Evolutionary conservation across 495 filamentous ascomycete genomes (phyloP), one percentile per base, ranked within the genome.

Genomic region (Annulohypoxylon nitens): DNA sequence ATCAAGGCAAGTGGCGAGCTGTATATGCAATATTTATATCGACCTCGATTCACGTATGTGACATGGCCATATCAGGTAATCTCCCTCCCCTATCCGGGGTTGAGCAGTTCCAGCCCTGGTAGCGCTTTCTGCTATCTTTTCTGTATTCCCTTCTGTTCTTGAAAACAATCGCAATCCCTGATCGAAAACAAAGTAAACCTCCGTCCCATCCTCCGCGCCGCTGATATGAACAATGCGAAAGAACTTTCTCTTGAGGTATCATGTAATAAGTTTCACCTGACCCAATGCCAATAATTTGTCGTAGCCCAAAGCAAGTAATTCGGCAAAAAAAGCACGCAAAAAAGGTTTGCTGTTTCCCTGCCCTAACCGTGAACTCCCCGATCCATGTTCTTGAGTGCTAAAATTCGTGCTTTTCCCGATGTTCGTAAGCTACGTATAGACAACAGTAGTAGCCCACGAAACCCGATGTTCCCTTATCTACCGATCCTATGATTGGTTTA

Each of bases 201-300:
- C 61, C 61, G 2, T 64, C 55, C 51, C 53, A 37, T 30, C 48
- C 57, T 16, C 39, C 53, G 33, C 47, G 48, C n/a, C 64, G 70
- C 60, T 69, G 61, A 47, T 47, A 47, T 20, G 43, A 68, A 68
- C 54, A 53, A 73, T 73, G 70, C 70, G 69, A 71, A 67, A 62
- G 58, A 67, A 26, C 34, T 73, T 65, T 65, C 58, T 73, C 53
- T 67, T 64, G 53, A 73, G 70, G 70, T 73, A 73, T 73, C 70
- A 73, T 73, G 64, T 73, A 71, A 63, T 25, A 51, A 64, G 60
- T 69, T 20, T 73, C 59, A 68, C 70, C 70, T 68, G 70, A 69
- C 70, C 70, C 70, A 64, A 73, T 73, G 70, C 70, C 70, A 51
- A 68, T 67, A 58, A 53, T 60, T 64, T 73, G 70, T 73, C 70